A percentile compares a stretch with the other conserved stretches of the same genome.
Conservation (phyloP, 2,329 filamentous ascomycete species). For the Lachnellula subtilissima region DNA sequence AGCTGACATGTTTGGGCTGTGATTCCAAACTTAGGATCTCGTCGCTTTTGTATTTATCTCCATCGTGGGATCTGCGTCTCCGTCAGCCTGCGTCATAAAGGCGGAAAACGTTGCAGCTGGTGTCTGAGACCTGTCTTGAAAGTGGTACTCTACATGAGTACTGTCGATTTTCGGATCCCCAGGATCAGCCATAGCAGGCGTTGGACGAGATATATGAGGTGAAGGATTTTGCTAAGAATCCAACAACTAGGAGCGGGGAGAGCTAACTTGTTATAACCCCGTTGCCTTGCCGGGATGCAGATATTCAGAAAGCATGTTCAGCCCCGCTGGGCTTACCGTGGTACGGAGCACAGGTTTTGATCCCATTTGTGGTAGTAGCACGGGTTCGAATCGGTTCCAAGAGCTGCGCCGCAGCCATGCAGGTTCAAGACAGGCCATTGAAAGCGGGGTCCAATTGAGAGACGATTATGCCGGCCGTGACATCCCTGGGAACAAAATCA, state of each 20-base stretch:
- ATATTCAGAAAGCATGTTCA: not conserved
- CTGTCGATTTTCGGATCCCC: not conserved
- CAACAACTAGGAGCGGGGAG: not conserved
- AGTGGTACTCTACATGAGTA: not conserved
- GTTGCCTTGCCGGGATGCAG: not conserved
- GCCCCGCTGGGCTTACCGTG: not conserved
- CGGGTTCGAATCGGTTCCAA: no score
- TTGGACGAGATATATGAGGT: not conserved
- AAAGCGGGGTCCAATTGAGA: no score
- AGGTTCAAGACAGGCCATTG: no score
- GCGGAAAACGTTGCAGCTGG: no score
- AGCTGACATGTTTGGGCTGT: constrained; percentile 11
- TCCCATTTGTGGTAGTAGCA: no score
- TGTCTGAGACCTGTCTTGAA: not conserved
- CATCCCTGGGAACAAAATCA: no score
- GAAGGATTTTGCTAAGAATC: not conserved
- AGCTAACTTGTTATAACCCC: not conserved
- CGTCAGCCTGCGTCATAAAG: no score
- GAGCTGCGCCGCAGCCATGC: no score
- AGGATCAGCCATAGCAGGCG: not conserved
- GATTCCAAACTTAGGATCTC: constrained; percentile 7
- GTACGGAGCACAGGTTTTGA: no score
- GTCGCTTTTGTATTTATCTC: constrained; percentile 12
- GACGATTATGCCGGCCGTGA: no score
- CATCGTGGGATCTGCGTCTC: not conserved